phyloP scores from a whole-genome alignment of 495 filamentous ascomycete genomes.

The Tirmania nivea region DNA sequence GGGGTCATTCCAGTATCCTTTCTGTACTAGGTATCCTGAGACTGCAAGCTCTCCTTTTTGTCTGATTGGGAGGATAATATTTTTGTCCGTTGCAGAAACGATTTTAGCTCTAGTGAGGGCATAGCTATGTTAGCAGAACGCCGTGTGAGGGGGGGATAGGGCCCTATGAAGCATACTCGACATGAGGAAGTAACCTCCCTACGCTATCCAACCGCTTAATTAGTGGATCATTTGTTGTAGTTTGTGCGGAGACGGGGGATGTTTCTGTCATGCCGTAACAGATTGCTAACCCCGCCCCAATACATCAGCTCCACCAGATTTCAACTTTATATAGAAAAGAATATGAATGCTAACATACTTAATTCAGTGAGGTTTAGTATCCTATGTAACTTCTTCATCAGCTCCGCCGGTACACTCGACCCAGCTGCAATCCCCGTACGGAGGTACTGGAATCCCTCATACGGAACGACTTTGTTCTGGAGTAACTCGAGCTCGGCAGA shows the following conservation, averaged over 20 bases:
- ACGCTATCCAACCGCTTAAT: slow-evolving; percentile 59
- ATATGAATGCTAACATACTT: slow-evolving; percentile 20
- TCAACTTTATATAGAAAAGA: background rate
- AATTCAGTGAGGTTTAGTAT: slow-evolving; percentile 61
- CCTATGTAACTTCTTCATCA: slow-evolving; percentile 64
- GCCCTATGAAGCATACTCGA: slow-evolving; percentile 21
- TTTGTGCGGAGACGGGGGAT: slow-evolving; percentile 43
- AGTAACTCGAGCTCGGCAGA: slow-evolving; percentile 63
- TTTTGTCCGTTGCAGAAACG: slow-evolving; percentile 39
- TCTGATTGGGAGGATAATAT: slow-evolving; percentile 36
- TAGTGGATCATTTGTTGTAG: slow-evolving; percentile 57
- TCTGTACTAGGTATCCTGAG: slow-evolving; percentile 72
- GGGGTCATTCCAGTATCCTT: slow-evolving; percentile 65
- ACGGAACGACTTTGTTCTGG: slow-evolving; percentile 26
- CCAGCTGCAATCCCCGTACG: slow-evolving; percentile 87
- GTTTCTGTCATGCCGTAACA: slow-evolving; percentile 99
- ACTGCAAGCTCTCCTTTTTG: slow-evolving; percentile 64
- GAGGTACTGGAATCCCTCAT: slow-evolving; percentile 43
- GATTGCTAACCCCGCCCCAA: slow-evolving; percentile 29
- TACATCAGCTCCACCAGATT: no score
- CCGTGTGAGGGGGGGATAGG: background rate
- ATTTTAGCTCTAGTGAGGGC: slow-evolving; percentile 43
- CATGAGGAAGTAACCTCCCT: slow-evolving; percentile 60
- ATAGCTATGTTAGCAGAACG: background rate
- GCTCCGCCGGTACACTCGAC: slow-evolving; percentile 52